These are phyloP conservation scores for Ceratocystis alfenasii DNA, from an alignment of 2,329 filamentous ascomycete genomes.

Conservation along the genomic window DNA sequence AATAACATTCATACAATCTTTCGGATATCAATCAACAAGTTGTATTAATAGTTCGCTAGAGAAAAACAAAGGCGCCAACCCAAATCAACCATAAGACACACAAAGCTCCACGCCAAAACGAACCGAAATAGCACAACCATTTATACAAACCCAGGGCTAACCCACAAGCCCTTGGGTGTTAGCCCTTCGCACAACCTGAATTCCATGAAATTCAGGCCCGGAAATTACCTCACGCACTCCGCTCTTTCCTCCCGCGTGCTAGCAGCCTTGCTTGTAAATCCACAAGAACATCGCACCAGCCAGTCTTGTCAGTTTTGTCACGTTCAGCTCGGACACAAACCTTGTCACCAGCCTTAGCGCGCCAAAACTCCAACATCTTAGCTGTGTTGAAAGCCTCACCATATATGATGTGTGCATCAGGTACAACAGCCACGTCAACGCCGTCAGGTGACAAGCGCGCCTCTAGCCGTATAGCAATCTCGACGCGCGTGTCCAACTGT, in stretches of 20 bases:
- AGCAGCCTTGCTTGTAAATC: constrained; percentile 46
- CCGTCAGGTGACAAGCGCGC: constrained; percentile 36
- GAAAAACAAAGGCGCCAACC: not conserved
- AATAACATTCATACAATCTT: not conserved
- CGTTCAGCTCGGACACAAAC: constrained; percentile 21
- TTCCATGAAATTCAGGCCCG: not conserved
- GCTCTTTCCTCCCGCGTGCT: constrained; percentile 42
- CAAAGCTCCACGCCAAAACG: not conserved
- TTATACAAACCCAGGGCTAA: not conserved
- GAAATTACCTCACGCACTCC: constrained; percentile 1
- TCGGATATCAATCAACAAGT: not conserved
- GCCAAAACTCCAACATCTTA: constrained; percentile 60
- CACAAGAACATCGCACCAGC: constrained; percentile 44
- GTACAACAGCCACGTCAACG: constrained; percentile 42
- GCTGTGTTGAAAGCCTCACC: constrained; percentile 65
- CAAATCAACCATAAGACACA: not conserved
- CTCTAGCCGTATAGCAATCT: constrained; percentile 46
- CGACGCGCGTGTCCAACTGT: constrained; percentile 56
- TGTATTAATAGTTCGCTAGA: not conserved
- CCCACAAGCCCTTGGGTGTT: not conserved
- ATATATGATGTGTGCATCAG: constrained; percentile 55
- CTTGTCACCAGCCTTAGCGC: constrained; percentile 19
- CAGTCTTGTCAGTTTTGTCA: constrained; percentile 29
- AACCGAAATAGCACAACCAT: not conserved
- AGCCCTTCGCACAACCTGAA: constrained; percentile 15